These are phyloP conservation scores for Solanum lycopersicoides DNA, from an alignment of 257 asterid genomes.

Conservation along the genomic window DNA sequence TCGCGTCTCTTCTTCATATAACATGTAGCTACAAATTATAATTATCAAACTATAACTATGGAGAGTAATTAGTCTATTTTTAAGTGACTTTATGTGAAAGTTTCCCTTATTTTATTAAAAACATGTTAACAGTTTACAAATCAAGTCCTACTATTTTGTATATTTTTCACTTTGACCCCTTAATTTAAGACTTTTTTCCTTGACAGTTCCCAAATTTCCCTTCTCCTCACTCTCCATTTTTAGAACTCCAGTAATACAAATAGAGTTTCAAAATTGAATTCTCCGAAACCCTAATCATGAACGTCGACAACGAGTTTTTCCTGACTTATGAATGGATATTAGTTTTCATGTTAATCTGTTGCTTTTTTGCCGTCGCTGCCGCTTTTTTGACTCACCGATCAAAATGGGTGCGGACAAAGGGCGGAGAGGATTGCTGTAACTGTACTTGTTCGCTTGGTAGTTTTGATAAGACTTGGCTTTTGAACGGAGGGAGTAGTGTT, in stretches of 20 bases:
- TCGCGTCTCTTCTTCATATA: too few relatives aligned
- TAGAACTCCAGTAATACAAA: background rate
- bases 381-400: slow-evolving; percentile 23
- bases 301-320: slow-evolving; percentile 20
- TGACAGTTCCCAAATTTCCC: background rate
- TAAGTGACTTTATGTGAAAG: too few relatives aligned
- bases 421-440: background rate
- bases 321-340: slow-evolving; percentile 63
- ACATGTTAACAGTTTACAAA: background rate
- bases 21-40: too few relatives aligned
- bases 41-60: too few relatives aligned
- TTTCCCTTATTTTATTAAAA: background rate
- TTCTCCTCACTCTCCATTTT: background rate
- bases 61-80: too few relatives aligned
- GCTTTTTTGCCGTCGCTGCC: slow-evolving; percentile 32
- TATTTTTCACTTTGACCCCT: background rate
- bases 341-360: slow-evolving; percentile 32
- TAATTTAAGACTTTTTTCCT: background rate
- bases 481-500: background rate
- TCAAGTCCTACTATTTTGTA: background rate
- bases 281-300: slow-evolving; percentile 10
- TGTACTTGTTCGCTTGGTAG: background rate
- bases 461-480: background rate
- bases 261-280: background rate
- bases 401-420: slow-evolving; percentile 13